A percentile compares a stretch with the other conserved stretches of the same genome.
phyloP scores from a whole-genome alignment of 164 flowering plant species.

The Cinnamomum micranthum region DNA sequence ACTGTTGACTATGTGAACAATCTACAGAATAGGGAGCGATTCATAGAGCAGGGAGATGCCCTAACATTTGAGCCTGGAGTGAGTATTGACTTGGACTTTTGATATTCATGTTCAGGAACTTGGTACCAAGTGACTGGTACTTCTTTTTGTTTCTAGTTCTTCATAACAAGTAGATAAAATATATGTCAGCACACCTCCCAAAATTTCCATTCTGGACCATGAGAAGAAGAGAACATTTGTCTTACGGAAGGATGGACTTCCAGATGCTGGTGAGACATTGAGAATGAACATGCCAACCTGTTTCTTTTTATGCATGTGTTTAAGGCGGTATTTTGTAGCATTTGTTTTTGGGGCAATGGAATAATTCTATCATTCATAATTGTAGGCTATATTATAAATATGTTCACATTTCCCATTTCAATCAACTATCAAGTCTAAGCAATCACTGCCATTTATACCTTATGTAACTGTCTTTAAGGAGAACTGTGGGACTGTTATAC shows the following conservation, averaged over 20 bases:
- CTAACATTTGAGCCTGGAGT: slow-evolving; percentile 25
- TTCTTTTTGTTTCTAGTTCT: not conserved
- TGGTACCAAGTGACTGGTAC: not conserved
- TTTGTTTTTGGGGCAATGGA: no score
- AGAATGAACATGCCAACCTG: no score
- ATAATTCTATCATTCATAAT: no score
- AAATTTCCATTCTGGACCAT: slow-evolving; percentile 84
- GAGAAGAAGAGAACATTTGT: slow-evolving; percentile 91
- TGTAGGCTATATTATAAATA: no score
- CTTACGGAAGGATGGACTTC: slow-evolving; percentile 39
- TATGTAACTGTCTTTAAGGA: no score
- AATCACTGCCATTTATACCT: no score
- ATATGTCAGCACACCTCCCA: slow-evolving; percentile 75
- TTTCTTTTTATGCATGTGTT: no score
- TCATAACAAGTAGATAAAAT: slow-evolving; percentile 28
- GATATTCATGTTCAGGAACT: not conserved
- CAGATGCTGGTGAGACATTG: slow-evolving; percentile 30
- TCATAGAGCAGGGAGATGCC: slow-evolving; percentile 94
- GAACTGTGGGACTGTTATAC: no score
- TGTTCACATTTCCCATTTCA: no score
- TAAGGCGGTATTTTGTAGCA: no score
- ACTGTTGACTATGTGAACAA: slow-evolving; percentile 88
- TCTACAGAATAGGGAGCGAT: slow-evolving; percentile 62
- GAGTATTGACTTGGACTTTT: not conserved
- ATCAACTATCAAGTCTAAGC: no score